These are phyloP conservation scores for Arthrobotrys conoides DNA, from an alignment of 2,329 filamentous ascomycete species.

Conservation along the genomic window DNA sequence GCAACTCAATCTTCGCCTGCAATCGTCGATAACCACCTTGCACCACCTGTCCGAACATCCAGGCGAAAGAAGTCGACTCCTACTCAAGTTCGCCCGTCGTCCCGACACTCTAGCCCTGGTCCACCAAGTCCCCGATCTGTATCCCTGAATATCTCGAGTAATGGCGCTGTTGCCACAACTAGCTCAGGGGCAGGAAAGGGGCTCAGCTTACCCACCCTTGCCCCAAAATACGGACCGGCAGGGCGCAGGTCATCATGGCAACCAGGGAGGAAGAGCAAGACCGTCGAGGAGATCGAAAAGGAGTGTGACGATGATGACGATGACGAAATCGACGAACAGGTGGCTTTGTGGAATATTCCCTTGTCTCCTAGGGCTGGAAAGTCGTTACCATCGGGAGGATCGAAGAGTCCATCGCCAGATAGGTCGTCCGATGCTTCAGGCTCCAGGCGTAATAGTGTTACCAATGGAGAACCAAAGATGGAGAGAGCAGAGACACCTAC, in stretches of 20 bases:
- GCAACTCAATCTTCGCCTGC: conserved; percentile 53
- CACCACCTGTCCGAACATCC: conserved; percentile 42
- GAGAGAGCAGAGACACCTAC: conserved; percentile 70
- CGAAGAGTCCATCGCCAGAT: conserved; percentile 70
- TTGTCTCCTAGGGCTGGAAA: conserved; percentile 79
- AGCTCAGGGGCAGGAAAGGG: conserved; percentile 36
- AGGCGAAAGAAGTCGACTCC: conserved; percentile 56
- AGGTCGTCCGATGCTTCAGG: conserved; percentile 70
- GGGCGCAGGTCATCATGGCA: conserved; percentile 74
- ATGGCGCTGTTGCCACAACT: conserved; percentile 25
- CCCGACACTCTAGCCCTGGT: conserved; percentile 55
- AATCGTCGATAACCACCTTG: conserved; percentile 44
- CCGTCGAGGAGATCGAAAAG: conserved; percentile 78
- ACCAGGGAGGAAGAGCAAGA: conserved; percentile 76
- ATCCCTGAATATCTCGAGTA: conserved; percentile 43
- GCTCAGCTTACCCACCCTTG: conserved; percentile 40
- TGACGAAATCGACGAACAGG: conserved; percentile 81
- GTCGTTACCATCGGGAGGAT: conserved; percentile 72
- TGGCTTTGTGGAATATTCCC: conserved; percentile 84
- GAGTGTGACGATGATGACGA: conserved; percentile 84
- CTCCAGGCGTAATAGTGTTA: conserved; percentile 68
- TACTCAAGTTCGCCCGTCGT: conserved; percentile 49
- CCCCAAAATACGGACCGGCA: conserved; percentile 22
- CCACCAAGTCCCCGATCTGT: conserved; percentile 56
- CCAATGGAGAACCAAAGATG: conserved; percentile 34